Percentiles rank a stretch among this genome's conserved stretches.
Conservation (phyloP, 2,329 filamentous ascomycete species). For the Teratosphaeria destructans region DNA sequence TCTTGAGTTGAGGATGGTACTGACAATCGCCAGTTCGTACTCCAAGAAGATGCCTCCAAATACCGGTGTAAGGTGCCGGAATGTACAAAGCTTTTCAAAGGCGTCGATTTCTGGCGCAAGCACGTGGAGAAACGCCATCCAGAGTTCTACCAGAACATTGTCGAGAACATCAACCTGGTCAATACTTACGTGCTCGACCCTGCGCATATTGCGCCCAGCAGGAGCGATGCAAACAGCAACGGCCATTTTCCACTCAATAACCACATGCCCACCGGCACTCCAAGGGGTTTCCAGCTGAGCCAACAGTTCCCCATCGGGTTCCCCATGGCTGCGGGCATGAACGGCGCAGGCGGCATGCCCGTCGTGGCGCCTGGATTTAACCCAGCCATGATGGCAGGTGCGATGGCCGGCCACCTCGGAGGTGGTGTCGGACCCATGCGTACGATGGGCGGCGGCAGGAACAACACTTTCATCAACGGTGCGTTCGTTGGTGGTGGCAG, state of each 20-base stretch:
- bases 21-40: slow-evolving; percentile 51
- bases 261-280: slow-evolving; percentile 61
- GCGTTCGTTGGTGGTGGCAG: slow-evolving; percentile 4
- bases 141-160: slow-evolving; percentile 74
- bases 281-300: slow-evolving; percentile 81
- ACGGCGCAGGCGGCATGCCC: slow-evolving; percentile 22
- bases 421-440: slow-evolving; percentile 33
- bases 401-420: slow-evolving; percentile 21
- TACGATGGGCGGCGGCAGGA: slow-evolving; percentile 3
- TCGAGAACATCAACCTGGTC: slow-evolving; percentile 78
- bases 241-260: slow-evolving; percentile 79
- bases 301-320: slow-evolving; percentile 39
- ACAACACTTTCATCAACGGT: not conserved
- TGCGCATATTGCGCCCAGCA: slow-evolving; percentile 83
- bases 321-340: slow-evolving; percentile 34
- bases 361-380: not conserved
- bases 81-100: slow-evolving; percentile 94
- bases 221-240: slow-evolving; percentile 89
- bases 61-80: slow-evolving; percentile 94
- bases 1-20: not conserved
- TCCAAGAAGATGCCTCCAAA: slow-evolving; percentile 95
- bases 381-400: slow-evolving; percentile 6
- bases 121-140: slow-evolving; percentile 91
- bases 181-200: slow-evolving; percentile 93
- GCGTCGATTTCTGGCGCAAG: slow-evolving; percentile 94